Conservation (phyloP, 768 basidiomycete genomes). For the Kwoniella europaea region DNA sequence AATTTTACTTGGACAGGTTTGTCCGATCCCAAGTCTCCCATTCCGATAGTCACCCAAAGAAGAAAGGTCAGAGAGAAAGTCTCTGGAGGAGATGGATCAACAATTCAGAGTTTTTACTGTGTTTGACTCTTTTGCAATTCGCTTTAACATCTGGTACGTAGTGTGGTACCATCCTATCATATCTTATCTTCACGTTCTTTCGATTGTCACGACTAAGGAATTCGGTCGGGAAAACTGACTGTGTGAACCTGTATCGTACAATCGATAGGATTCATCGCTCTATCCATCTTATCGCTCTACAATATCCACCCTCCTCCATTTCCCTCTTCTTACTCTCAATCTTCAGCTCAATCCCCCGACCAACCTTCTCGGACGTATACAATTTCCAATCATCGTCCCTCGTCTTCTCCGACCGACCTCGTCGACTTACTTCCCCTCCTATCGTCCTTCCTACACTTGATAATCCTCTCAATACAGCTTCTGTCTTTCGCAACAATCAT, state of each 20-base stretch:
- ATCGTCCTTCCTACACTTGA: neutral
- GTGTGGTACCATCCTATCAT: neutral
- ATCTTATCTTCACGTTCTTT: neutral
- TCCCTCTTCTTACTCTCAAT: neutral
- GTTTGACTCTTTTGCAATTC: constrained; percentile 4
- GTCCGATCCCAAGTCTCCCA: no score
- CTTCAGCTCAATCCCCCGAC: neutral
- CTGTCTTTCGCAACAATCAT: neutral
- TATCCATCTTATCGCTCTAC: neutral
- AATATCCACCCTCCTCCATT: neutral
- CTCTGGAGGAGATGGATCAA: neutral
- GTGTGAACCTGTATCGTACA: neutral
- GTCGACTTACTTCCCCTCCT: neutral
- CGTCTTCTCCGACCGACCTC: neutral
- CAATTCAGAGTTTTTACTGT: constrained; percentile 2
- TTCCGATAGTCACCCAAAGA: neutral
- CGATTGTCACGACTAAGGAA: neutral
- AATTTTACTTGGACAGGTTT: no score
- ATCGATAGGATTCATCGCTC: neutral
- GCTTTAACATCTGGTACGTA: neutral
- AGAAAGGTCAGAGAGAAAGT: neutral
- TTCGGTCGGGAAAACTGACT: neutral
- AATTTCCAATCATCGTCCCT: neutral
- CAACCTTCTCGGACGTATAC: neutral
- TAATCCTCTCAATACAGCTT: neutral